Base-by-base conservation (phyloP, 768 basidiomycete genomes). In the Kwoniella europaea region DNA sequence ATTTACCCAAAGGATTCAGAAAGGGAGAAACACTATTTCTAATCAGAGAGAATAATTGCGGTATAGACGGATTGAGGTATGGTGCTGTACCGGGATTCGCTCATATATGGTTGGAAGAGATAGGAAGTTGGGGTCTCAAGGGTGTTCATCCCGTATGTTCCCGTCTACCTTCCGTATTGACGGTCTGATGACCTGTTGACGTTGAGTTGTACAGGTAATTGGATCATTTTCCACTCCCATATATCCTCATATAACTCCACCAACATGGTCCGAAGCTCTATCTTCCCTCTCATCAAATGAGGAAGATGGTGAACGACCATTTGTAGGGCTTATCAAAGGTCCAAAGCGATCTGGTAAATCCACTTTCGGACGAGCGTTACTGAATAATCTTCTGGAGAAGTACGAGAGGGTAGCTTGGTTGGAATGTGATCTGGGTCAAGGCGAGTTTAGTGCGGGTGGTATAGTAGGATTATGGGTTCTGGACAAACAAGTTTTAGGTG, bases 371-470 rank as follows among this genome's bases (percentile, higher is more conserved):
- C 86, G 91, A 65, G 88, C 88, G 1, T 79, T 93, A 15, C 79
- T 91, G 16, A 97, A 97, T 78, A 85, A 85, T 13, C 85, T 99
- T 41, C 80, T 91, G 29, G 83, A 80, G 50, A 56, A 71, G 63
- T 92, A 92, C 84, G 86, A 86, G 24, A 87, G 86, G n/a, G 93
- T 98, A 2, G 95, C 94, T 0, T 97, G 88, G 81, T 87, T 99
- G 9, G 96, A 98, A 80, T 92, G 92, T 69, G 96, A 99, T 83
- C 76, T 92, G 3, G 96, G 96, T 18, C 96, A 99, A 83, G 91
- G 93, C 3, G 95, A 98, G 82, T 96, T 98, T 79, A 91, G 91
- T 0, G 90, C 92, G 0, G 90, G 90, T 0, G 96, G 94, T 0
- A 87, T 92, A 84, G 91, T 97, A 13, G 88, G 92, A 0, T 84